Percentiles rank a stretch among this genome's conserved stretches.
Evolutionary conservation across 495 filamentous ascomycete genomes (phyloP).

Genomic region (Neurospora pannonica): DNA sequence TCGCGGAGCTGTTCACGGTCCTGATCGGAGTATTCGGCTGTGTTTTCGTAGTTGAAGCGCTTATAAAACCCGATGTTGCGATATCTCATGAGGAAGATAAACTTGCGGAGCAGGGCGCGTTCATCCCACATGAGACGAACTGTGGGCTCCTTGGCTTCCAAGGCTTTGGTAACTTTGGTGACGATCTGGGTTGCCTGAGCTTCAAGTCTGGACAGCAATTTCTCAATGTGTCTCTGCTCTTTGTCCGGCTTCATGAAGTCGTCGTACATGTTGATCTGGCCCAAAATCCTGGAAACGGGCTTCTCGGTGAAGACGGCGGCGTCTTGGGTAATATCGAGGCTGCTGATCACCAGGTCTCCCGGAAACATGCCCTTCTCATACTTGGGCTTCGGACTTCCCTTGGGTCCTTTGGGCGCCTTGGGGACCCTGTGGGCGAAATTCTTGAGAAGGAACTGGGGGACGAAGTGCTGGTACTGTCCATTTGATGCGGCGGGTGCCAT

Average conservation of each 20-base stretch:
- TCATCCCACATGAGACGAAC: too few relatives aligned
- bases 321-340: conserved; percentile 13
- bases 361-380: conserved; percentile 14
- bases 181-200: conserved; percentile 18
- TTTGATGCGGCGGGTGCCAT: neutral
- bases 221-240: conserved; percentile 29
- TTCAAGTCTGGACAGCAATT: conserved; percentile 28
- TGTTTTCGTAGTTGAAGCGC: too few relatives aligned
- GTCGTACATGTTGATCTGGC: conserved; percentile 36
- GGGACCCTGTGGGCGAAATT: conserved; percentile 28
- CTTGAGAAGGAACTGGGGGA: conserved; percentile 37
- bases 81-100: too few relatives aligned
- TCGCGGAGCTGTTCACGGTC: too few relatives aligned
- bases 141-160: too few relatives aligned
- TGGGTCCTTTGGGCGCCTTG: neutral
- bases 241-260: conserved; percentile 16
- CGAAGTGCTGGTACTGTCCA: conserved; percentile 39
- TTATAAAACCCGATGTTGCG: too few relatives aligned
- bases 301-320: conserved; percentile 18
- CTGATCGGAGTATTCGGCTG: too few relatives aligned
- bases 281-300: conserved; percentile 28
- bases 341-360: conserved; percentile 16
- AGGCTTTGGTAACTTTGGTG: neutral
- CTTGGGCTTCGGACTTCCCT: conserved; percentile 3
- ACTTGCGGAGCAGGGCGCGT: too few relatives aligned